These are phyloP conservation scores for Debaryomyces castellii DNA, from an alignment of 805 yeast species.

Conservation along the genomic window DNA sequence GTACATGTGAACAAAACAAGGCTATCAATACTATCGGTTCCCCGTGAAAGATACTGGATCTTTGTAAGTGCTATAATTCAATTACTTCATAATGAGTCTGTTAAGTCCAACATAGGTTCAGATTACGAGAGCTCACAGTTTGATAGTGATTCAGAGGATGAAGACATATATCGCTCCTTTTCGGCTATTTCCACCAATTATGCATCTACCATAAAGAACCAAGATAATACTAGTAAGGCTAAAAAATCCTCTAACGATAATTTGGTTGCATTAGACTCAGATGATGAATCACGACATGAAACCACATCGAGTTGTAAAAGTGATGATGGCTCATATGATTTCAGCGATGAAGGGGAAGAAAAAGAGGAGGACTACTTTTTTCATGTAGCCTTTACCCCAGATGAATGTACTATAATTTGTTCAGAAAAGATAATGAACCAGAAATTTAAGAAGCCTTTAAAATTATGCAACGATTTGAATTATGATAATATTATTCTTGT, in stretches of 20 bases:
- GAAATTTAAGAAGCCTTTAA: conserved; percentile 41
- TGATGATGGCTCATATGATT: not conserved
- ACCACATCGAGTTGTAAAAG: not conserved
- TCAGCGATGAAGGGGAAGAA: conserved; percentile 15
- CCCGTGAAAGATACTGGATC: conserved; percentile 52
- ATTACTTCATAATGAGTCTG: conserved; percentile 40
- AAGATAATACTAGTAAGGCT: not conserved
- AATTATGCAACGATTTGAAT: conserved; percentile 26
- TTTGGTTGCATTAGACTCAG: not conserved
- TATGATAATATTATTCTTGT: conserved; percentile 40
- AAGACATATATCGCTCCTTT: not conserved
- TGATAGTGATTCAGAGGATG: conserved; percentile 2
- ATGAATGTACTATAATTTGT: conserved; percentile 63
- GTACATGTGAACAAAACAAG: conserved; percentile 47
- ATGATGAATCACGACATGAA: conserved; percentile 1
- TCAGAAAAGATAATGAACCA: conserved; percentile 35
- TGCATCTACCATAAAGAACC: not conserved
- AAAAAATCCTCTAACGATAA: not conserved
- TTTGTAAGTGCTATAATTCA: conserved; percentile 52
- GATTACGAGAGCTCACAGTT: conserved; percentile 11
- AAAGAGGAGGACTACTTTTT: conserved; percentile 48
- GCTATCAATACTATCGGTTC: conserved; percentile 52
- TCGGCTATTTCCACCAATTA: not conserved
- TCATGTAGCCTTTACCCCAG: conserved; percentile 61
- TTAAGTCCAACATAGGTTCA: conserved; percentile 10